phyloP scores from a whole-genome alignment of 257 asterid genomes.

The Euphrasia confusa region DNA sequence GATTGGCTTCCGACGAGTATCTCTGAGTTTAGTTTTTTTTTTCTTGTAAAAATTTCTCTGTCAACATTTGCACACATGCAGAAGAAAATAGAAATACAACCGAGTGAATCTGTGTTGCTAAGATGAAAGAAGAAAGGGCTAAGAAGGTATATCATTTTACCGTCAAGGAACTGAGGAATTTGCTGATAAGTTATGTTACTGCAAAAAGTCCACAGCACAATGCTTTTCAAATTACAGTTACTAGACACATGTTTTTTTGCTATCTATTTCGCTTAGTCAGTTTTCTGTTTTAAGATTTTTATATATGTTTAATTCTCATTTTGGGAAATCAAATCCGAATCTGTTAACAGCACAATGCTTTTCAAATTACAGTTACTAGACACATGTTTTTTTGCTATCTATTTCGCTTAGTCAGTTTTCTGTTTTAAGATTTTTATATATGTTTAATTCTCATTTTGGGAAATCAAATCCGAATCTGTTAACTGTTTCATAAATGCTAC shows the following conservation, averaged over 20 bases:
- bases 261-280: slow-evolving; percentile 17
- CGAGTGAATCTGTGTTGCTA: slow-evolving; percentile 67
- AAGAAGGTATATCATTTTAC: slow-evolving; percentile 46
- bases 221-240: neutral
- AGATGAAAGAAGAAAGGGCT: slow-evolving; percentile 75
- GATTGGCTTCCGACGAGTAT: slow-evolving; percentile 12
- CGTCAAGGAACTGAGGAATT: slow-evolving; percentile 12
- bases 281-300: neutral
- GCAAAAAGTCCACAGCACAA: no score
- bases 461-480: neutral
- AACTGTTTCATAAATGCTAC: slow-evolving; percentile 3
- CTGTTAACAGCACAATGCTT: slow-evolving; percentile 3
- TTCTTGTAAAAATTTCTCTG: slow-evolving; percentile 12
- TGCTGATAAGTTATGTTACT: neutral
- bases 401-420: slow-evolving; percentile 14
- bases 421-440: neutral
- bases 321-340: neutral
- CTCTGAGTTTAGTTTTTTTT: neutral
- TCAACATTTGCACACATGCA: slow-evolving; percentile 95
- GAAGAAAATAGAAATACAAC: slow-evolving; percentile 77
- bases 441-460: neutral
- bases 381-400: slow-evolving; percentile 10
- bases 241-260: slow-evolving; percentile 3
- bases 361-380: slow-evolving; percentile 1
- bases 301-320: neutral